Evolutionary conservation across 2,329 filamentous ascomycete species (phyloP), one percentile per base, ranked within the genome.

Genomic region (Fusarium cyanostomum): DNA sequence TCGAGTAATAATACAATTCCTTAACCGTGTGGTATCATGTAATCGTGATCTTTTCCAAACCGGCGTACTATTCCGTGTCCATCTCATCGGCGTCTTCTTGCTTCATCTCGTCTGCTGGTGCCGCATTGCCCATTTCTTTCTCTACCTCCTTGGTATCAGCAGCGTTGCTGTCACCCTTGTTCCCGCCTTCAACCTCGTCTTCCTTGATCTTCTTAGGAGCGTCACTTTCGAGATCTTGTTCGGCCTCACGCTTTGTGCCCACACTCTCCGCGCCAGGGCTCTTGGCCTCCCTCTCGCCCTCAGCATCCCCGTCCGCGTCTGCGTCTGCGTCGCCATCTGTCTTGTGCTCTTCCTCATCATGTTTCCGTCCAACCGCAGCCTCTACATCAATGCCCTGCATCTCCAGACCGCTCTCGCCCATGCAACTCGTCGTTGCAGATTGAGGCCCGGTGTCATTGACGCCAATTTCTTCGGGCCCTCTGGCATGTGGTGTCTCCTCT

Each of bases 391-490:
- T 86, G 11, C 80, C 82, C 49, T 82, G 80, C 75, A 84, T 82
- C 43, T 80, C 79, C n/a, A 84, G 68, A 33, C 77, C 74, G 30
- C 71, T 73, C 39, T 79, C 75, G 52, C 80, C 74, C 18, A 78
- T 72, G 55, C 75, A 74, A 46, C 73, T 77, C 35, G 74, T 79
- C 13, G 74, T 78, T 51, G 77, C 79, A 49, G 64, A 78, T 76
- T 92, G 94, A 9, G 91, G 88, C 0, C 95, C 95, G 65, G 92
- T 90, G 73, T 99, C 95, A 68, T 92, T 88, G 57, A 93, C 87
- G 5, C 94, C 94, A 46, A 98, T 90, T 67, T 92, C 84, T 27
- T 92, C 87, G 0, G 95, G 95, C 0, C 94, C 94, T 35, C 92
- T 85, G 1, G 91, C 92, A 76, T 96, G 92, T 6, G 93, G 92